phyloP scores from a whole-genome alignment of 2,329 filamentous ascomycete genomes.

The Kalmusia sp. region DNA sequence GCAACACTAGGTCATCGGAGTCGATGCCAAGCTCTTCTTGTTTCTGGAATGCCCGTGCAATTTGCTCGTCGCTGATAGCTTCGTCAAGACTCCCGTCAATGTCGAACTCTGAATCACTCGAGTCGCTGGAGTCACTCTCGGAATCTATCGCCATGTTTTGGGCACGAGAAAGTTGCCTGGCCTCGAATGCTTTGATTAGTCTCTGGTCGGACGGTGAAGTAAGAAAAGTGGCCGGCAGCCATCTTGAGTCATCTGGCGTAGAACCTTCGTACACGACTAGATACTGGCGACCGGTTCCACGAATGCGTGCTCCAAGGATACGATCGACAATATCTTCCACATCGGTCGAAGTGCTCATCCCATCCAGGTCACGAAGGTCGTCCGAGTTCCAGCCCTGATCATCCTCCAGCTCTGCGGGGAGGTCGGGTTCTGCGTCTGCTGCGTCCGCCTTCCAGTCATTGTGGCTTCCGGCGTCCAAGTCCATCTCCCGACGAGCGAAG shows the following conservation, averaged over 20 bases:
- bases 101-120: conserved; percentile 17
- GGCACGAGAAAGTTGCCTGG: conserved; percentile 2
- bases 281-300: conserved; percentile 57
- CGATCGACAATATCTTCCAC: conserved; percentile 49
- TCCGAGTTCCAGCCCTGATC: conserved; percentile 52
- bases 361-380: conserved; percentile 56
- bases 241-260: conserved; percentile 56
- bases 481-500: conserved; percentile 44
- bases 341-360: conserved; percentile 59
- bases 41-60: conserved; percentile 67
- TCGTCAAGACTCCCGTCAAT: conserved; percentile 47
- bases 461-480: conserved; percentile 38
- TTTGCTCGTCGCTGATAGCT: conserved; percentile 65
- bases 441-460: conserved; percentile 39
- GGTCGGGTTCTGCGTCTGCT: conserved; percentile 20
- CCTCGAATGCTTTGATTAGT: conserved; percentile 38
- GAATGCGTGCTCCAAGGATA: conserved; percentile 55
- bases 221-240: conserved; percentile 50
- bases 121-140: conserved; percentile 21
- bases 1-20: conserved; percentile 64
- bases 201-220: conserved; percentile 28
- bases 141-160: conserved; percentile 19
- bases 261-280: conserved; percentile 58
- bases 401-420: conserved; percentile 15
- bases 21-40: conserved; percentile 70